Percentiles rank a stretch among this genome's conserved stretches.
phyloP scores from a whole-genome alignment of 2,329 filamentous ascomycete species.

The Didymella pinodella region DNA sequence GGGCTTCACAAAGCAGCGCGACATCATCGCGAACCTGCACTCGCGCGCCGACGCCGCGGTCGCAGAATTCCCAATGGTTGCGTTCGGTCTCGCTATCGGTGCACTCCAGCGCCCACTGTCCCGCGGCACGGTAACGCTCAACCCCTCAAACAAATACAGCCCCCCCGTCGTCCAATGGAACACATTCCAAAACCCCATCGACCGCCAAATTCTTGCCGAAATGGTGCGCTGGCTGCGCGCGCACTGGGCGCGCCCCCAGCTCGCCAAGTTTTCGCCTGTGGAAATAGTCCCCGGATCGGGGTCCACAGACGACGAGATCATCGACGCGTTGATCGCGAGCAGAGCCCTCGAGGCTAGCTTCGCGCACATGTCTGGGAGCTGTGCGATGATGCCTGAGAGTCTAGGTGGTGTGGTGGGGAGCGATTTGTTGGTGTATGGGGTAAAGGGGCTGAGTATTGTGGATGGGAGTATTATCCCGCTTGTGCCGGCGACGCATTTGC shows the following conservation, averaged over 20 bases:
- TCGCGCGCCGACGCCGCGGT: slow-evolving; percentile 38
- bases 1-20: slow-evolving; percentile 36
- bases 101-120: slow-evolving; percentile 36
- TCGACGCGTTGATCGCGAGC: slow-evolving; percentile 24
- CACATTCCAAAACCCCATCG: slow-evolving; percentile 48
- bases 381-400: slow-evolving; percentile 41
- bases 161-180: slow-evolving; percentile 47
- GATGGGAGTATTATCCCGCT: slow-evolving; percentile 45
- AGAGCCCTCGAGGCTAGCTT: slow-evolving; percentile 31
- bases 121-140: slow-evolving; percentile 50
- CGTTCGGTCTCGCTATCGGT: slow-evolving; percentile 35
- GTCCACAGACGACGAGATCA: slow-evolving; percentile 39
- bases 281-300: slow-evolving; percentile 42
- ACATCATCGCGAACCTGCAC: slow-evolving; percentile 35
- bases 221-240: slow-evolving; percentile 48
- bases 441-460: slow-evolving; percentile 38
- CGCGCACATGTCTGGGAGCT: slow-evolving; percentile 39
- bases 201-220: slow-evolving; percentile 46
- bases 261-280: slow-evolving; percentile 42
- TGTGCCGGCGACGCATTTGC: slow-evolving; percentile 41
- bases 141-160: slow-evolving; percentile 44
- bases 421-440: slow-evolving; percentile 37
- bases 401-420: slow-evolving; percentile 39
- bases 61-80: slow-evolving; percentile 43
- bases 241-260: slow-evolving; percentile 43